Base-by-base conservation (phyloP, 108 stramenopile genomes). In the Schizochytrium sp. region DNA sequence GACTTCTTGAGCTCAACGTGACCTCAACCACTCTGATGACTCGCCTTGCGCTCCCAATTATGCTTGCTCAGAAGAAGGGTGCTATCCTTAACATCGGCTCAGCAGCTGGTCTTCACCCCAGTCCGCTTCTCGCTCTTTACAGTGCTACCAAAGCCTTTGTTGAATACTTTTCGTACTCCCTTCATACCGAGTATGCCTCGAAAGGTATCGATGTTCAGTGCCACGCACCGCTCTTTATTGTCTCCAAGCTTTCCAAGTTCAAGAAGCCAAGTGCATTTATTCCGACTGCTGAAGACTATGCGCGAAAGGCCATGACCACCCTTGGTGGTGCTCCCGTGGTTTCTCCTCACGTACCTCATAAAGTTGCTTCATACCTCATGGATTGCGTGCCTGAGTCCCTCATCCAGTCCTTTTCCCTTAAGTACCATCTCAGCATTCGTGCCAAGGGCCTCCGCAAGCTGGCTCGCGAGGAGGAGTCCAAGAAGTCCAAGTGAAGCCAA, bases 231-330 rank as follows among this genome's bases (percentile, higher is more conserved):
- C 96, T 99, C 89, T 97, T 98, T 88, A 98, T 99, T 45, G 96
- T 97, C 58, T 98, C 98, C 13, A 99, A 99, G 93, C 92, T 99
- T 59, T 96, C 98, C 88, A 99, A 99, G 93, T 93, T 98, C 95
- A 94, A 97, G 40, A 96, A 96, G 90, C 50, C 94, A 8, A 92
- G 93, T 59, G 61, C 97, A 56, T 96, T 92, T 92, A 96, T 96
- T 59, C 98, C 98, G 15, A 95, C 96, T 4, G 97, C 99, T 2
- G 72, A 92, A 3, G 88, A 93, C 47, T 99, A 95, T 92, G 98
- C 95, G 13, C 91, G 89, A 38, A 89, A 96, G 59, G 96, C 94
- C 15, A 92, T 98, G 72, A 91, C 88, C 47, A 96, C 96, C 93
- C 95, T 99, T 57, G 98, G 98, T 53, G 88, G 95, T 60, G 93